phyloP scores from a whole-genome alignment of 208 protist genomes.

The Leishmania turanica region DNA sequence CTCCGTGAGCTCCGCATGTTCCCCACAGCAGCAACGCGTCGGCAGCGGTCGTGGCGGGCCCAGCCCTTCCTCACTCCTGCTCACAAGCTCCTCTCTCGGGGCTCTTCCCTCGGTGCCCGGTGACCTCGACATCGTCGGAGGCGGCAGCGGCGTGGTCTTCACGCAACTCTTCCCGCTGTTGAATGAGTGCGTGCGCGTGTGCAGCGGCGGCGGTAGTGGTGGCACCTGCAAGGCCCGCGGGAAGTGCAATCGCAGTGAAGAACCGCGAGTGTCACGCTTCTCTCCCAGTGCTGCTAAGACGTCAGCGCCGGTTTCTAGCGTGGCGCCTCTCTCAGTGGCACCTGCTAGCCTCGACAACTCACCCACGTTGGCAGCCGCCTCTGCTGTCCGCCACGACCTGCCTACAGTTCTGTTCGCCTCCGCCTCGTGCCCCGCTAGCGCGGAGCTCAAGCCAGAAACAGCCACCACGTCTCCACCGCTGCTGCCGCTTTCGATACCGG shows the following conservation, averaged over 20 bases:
- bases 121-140: neutral
- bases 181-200: constrained; percentile 13
- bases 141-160: constrained; percentile 6
- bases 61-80: neutral
- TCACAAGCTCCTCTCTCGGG: constrained; percentile 4
- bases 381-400: neutral
- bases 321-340: neutral
- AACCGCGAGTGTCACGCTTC: neutral
- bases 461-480: constrained; percentile 11
- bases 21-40: neutral
- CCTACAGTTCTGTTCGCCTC: neutral
- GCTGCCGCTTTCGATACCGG: neutral
- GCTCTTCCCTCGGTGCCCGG: neutral
- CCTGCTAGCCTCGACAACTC: neutral
- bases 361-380: neutral
- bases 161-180: constrained; percentile 25
- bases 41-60: neutral
- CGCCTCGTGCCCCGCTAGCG: neutral
- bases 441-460: neutral
- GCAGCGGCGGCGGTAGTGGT: neutral
- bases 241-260: neutral
- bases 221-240: neutral
- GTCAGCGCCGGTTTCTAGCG: neutral
- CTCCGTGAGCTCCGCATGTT: neutral
- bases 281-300: neutral